phyloP scores from a whole-genome alignment of 805 yeast genomes.

The Candida germanica region DNA sequence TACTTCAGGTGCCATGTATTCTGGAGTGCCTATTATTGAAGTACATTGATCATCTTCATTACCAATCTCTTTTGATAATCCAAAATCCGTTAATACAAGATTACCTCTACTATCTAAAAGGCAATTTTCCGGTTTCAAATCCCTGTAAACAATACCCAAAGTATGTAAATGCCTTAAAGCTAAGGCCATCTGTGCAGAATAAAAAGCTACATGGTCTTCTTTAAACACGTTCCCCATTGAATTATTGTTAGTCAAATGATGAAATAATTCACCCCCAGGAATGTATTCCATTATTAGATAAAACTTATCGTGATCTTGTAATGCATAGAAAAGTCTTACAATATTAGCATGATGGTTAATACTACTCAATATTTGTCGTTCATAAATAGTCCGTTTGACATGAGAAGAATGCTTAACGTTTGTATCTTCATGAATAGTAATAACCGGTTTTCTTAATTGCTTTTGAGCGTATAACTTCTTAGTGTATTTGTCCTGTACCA shows the following conservation, averaged over 20 bases:
- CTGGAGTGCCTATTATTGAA: conserved; percentile 45
- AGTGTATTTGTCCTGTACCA: conserved; percentile 36
- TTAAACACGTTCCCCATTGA: conserved; percentile 20
- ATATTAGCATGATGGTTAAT: conserved; percentile 43
- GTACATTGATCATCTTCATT: conserved; percentile 16
- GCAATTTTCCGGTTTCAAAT: conserved; percentile 45
- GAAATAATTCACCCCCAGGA: conserved; percentile 46
- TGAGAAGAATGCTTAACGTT: conserved; percentile 20
- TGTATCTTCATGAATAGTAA: conserved; percentile 27
- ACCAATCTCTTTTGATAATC: conserved; percentile 36
- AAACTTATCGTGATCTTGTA: conserved; percentile 43
- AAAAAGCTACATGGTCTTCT: conserved; percentile 40
- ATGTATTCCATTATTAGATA: conserved; percentile 42
- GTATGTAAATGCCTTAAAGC: conserved; percentile 39
- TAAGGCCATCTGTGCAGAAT: conserved; percentile 41
- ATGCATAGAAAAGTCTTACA: conserved; percentile 42
- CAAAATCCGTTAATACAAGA: conserved; percentile 44
- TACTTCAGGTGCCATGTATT: conserved; percentile 49
- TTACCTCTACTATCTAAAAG: conserved; percentile 38
- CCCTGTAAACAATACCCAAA: conserved; percentile 41
- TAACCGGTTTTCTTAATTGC: conserved; percentile 37
- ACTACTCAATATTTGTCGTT: conserved; percentile 36
- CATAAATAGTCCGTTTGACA: conserved; percentile 38
- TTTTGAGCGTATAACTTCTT: conserved; percentile 43
- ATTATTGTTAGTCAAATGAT: conserved; percentile 33